These are phyloP conservation scores for Moesziomyces parantarcticus DNA, from an alignment of 1,284 basidiomycete genomes.

Conservation along the genomic window DNA sequence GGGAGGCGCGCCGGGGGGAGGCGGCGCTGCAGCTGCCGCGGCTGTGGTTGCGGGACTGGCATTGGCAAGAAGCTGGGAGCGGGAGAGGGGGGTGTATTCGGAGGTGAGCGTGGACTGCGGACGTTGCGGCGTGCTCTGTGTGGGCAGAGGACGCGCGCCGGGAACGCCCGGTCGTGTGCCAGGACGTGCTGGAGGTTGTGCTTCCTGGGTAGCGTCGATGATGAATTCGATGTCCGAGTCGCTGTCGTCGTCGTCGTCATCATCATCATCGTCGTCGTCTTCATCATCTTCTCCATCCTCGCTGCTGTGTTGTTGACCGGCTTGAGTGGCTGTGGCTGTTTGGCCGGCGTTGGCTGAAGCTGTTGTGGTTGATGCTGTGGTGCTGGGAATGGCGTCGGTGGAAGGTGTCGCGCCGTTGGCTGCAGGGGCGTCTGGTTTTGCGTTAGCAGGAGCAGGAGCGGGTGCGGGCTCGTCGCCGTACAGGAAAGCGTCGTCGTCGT, in stretches of 20 bases:
- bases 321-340: constrained; percentile 1
- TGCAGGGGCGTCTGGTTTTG: constrained; percentile 5
- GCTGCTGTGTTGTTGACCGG: too few species aligned
- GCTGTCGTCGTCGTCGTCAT: constrained; percentile 68
- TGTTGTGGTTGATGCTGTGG: neutral
- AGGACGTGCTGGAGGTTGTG: constrained; percentile 41
- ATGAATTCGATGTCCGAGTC: constrained; percentile 69
- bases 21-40: constrained; percentile 8
- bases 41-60: constrained; percentile 34
- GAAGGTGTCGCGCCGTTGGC: constrained; percentile 7
- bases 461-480: constrained; percentile 49
- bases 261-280: constrained; percentile 57
- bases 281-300: constrained; percentile 68
- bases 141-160: constrained; percentile 21
- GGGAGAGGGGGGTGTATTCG: constrained; percentile 86
- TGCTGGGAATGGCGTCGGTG: too few species aligned
- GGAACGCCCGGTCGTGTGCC: constrained; percentile 37
- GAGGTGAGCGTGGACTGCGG: constrained; percentile 78
- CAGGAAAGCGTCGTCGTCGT: constrained; percentile 59
- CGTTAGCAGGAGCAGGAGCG: constrained; percentile 7
- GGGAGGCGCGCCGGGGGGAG: constrained; percentile 16
- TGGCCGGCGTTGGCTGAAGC: neutral
- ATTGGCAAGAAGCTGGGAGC: constrained; percentile 71
- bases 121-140: constrained; percentile 39
- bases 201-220: constrained; percentile 62